phyloP scores from a whole-genome alignment of 306 rosid species.

The Vigna trinervia region DNA sequence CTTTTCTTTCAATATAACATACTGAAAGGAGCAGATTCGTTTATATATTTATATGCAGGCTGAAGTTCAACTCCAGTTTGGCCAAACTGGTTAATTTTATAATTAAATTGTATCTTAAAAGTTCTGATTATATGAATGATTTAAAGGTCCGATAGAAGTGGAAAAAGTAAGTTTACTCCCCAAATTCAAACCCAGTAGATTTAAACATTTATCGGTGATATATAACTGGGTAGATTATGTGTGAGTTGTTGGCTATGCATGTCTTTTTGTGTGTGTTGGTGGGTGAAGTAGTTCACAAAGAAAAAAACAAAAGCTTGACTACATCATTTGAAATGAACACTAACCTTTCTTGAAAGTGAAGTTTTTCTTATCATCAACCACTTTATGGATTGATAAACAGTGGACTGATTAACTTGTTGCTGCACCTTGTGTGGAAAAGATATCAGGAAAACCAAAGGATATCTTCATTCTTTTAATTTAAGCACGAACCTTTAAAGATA shows the following conservation, averaged over 20 bases:
- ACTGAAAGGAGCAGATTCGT: conserved; percentile 28
- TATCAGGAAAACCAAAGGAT: conserved; percentile 9
- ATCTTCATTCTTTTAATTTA: neutral
- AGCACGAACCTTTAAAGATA: conserved; percentile 8
- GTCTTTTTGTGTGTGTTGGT: neutral
- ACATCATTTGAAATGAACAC: neutral
- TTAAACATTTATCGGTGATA: conserved; percentile 8
- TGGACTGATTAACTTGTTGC: conserved; percentile 7
- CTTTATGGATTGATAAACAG: neutral
- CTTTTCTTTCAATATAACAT: neutral
- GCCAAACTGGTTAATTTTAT: neutral
- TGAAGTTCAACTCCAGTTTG: conserved; percentile 5
- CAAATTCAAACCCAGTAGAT: neutral
- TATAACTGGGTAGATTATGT: neutral
- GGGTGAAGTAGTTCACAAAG: neutral
- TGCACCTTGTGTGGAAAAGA: neutral
- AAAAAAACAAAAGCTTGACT: neutral
- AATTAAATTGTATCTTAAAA: neutral
- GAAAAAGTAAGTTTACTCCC: neutral
- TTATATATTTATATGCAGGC: neutral
- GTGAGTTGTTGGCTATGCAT: neutral
- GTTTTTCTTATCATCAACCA: conserved; percentile 1
- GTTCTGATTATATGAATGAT: neutral
- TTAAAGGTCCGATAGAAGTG: conserved; percentile 12
- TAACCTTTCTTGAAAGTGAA: neutral